Base-by-base conservation (phyloP, 2,329 filamentous ascomycete genomes). In the Microascus cirrosus region DNA sequence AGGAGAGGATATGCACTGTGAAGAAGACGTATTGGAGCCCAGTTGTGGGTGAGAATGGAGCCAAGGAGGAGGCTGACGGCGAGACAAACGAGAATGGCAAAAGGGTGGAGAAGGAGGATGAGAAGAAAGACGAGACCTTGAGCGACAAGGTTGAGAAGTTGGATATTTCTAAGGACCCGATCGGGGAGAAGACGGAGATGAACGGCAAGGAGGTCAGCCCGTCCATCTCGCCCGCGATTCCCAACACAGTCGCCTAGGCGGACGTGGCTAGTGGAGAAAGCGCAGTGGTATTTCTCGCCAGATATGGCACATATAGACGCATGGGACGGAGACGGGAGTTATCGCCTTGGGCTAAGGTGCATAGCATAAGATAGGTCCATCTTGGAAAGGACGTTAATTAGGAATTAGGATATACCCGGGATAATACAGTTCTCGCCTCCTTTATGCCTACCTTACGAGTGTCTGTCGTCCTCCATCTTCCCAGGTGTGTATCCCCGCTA, bases 1-100 rank as follows among this genome's bases (percentile, higher is more conserved):
- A 67, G 15, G 77, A 79, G 64, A 68, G 70, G 51, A 71, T 84
- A 36, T 81, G 79, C 65, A 79, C 75, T 7, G 68, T 84, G 11
- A 74, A 76, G 24, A 77, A 72, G 66, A 70, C 69, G 4, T 77
- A 12, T 55, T 56, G 36, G 60, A 59, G 45, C 45, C 11, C 20
- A 8, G 22, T 24, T 10, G 45, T 24, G 20, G 45, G 6, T n/a
- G 18, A 3, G 45, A 20, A 24, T 24, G 20, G 45, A 12, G 45
- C 20, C 28, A 8, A 32, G 45, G 18, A 22, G 7, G 45, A 11
- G n/a, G 45, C 45, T 20, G 20, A 24, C 2, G 45, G 22, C 8
- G 45, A 24, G 45, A 13, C 36, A 13, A 42, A 13, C 18, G 36
- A 24, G n/a, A 20, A 13, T 24, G 45, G 12, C 18, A 13, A 39